These are phyloP conservation scores for Cyclocybe aegerita DNA, from an alignment of 768 basidiomycete species.

Conservation along the genomic window DNA sequence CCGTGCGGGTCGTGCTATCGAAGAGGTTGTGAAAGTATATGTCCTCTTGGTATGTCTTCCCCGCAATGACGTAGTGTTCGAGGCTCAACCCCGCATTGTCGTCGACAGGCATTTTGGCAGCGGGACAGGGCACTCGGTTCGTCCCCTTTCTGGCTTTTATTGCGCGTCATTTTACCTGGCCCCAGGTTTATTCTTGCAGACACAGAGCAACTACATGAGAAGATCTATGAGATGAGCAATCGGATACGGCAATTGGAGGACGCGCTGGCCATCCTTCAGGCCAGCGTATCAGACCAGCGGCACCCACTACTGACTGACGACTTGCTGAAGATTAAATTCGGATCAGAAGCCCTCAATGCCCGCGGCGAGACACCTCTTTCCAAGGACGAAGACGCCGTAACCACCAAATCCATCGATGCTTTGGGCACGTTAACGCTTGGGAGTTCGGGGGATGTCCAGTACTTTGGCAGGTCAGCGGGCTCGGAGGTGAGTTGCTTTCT, in stretches of 20 bases:
- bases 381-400: constrained; percentile 33
- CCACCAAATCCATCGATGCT: constrained; percentile 45
- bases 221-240: constrained; percentile 66
- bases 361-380: constrained; percentile 12
- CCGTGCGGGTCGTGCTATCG: constrained; percentile 52
- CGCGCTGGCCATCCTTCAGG: constrained; percentile 60
- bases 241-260: constrained; percentile 72
- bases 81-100: background rate
- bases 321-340: constrained; percentile 55
- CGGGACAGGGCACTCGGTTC: constrained; percentile 51
- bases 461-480: constrained; percentile 64
- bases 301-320: constrained; percentile 61
- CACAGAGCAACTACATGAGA: constrained; percentile 62
- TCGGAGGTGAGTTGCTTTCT: constrained; percentile 43
- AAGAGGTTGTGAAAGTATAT: constrained; percentile 64
- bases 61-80: background rate
- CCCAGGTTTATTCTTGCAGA: constrained; percentile 64
- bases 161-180: background rate
- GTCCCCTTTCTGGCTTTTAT: constrained; percentile 2
- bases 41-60: constrained; percentile 47
- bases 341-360: constrained; percentile 44
- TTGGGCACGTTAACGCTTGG: constrained; percentile 65
- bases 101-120: constrained; percentile 42
- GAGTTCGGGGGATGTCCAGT: constrained; percentile 59
- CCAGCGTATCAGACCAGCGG: constrained; percentile 51